Percentiles rank a stretch among this genome's conserved stretches.
Conservation (phyloP, 1,284 basidiomycete species). For the Marasmius tenuissimus region DNA sequence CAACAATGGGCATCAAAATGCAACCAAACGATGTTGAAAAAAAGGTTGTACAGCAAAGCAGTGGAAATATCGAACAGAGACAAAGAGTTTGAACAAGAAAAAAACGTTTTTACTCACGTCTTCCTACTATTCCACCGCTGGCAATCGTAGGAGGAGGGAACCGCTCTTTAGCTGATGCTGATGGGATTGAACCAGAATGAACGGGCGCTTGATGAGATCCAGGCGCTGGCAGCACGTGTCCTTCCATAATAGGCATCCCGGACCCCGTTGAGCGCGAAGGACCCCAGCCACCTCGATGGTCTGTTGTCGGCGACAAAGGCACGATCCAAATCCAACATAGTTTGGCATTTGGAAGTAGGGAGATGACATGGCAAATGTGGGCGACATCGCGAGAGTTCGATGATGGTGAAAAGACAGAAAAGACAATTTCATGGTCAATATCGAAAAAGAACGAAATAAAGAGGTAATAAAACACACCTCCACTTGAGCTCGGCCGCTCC, state of each 20-base stretch:
- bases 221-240: neutral
- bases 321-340: neutral
- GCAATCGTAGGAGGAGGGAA: neutral
- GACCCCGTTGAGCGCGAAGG: neutral
- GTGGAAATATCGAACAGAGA: too few species aligned
- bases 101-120: neutral
- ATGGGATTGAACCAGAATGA: constrained; percentile 15
- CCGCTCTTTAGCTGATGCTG: neutral
- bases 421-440: too few species aligned
- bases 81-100: neutral
- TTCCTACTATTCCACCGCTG: neutral
- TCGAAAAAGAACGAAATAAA: too few species aligned
- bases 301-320: neutral
- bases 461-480: too few species aligned
- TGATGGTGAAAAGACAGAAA: too few species aligned
- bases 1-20: too few species aligned
- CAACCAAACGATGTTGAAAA: too few species aligned
- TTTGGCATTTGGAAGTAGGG: too few species aligned
- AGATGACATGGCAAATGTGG: too few species aligned
- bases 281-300: neutral
- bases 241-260: neutral
- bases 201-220: constrained; percentile 7
- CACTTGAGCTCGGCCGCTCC: neutral
- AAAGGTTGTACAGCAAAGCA: too few species aligned
- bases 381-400: too few species aligned